Evolutionary conservation across 805 yeast genomes (phyloP).

Genomic region (Metschnikowia dekortorum): DNA sequence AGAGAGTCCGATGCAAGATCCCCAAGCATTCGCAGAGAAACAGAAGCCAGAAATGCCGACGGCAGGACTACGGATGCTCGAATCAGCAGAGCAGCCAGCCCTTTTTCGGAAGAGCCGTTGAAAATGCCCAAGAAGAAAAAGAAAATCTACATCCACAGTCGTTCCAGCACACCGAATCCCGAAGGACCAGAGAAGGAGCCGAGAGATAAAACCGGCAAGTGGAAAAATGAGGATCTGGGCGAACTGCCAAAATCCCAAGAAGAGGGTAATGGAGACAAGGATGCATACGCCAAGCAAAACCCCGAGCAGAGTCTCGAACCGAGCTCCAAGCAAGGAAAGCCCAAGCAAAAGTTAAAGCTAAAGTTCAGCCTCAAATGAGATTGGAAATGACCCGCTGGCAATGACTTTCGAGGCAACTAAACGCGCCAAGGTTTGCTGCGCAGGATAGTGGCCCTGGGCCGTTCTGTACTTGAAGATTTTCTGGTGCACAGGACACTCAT

Average conservation of each 20-base stretch:
- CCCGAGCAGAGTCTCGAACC: neutral
- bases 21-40: too few relatives aligned
- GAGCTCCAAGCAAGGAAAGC: slow-evolving; percentile 1
- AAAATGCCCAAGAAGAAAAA: slow-evolving; percentile 20
- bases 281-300: neutral
- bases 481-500: too few relatives aligned
- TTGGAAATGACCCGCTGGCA: too few relatives aligned
- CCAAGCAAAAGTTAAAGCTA: slow-evolving; percentile 12
- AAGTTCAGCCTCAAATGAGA: slow-evolving; percentile 7
- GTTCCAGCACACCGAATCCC: slow-evolving; percentile 9
- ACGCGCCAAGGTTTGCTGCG: too few relatives aligned
- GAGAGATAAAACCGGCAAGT: neutral
- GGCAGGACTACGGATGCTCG: neutral
- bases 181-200: neutral
- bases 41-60: neutral
- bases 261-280: neutral
- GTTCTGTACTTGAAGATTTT: too few relatives aligned
- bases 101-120: slow-evolving; percentile 12
- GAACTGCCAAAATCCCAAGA: neutral
- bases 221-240: neutral
- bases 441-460: too few relatives aligned
- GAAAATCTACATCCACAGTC: slow-evolving; percentile 27
- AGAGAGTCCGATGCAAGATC: neutral
- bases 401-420: too few relatives aligned
- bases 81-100: slow-evolving; percentile 12